phyloP scores from a whole-genome alignment of 2,329 filamentous ascomycete genomes.

The Fusarium albidum region DNA sequence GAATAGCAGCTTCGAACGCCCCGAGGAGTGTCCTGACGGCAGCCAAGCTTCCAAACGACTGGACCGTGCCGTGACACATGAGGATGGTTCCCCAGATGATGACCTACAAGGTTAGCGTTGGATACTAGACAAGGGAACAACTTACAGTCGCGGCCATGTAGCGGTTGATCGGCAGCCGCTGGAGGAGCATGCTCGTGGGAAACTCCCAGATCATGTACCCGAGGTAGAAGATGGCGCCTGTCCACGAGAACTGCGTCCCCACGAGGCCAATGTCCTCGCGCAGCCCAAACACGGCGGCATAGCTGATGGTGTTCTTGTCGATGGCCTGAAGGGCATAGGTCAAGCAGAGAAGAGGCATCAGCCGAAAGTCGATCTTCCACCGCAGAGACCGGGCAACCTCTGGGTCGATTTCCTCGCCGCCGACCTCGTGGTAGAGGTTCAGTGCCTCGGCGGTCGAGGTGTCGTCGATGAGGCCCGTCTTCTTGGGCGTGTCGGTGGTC shows the following conservation, averaged over 20 bases:
- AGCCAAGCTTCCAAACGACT: conserved; percentile 11
- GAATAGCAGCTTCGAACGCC: conserved; percentile 23
- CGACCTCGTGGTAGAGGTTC: conserved; percentile 10
- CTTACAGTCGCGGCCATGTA: conserved; percentile 27
- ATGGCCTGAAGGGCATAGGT: conserved; percentile 36
- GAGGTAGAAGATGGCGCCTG: conserved; percentile 52
- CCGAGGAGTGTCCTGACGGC: conserved; percentile 20
- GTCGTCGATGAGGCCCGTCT: conserved; percentile 6
- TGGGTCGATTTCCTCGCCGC: not conserved
- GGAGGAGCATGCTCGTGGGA: conserved; percentile 41
- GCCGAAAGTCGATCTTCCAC: conserved; percentile 32
- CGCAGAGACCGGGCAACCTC: conserved; percentile 6
- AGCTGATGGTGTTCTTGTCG: conserved; percentile 40
- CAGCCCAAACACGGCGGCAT: conserved; percentile 51
- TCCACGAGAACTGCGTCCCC: conserved; percentile 49
- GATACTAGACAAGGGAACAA: not conserved
- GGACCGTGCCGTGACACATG: conserved; percentile 19
- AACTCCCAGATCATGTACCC: conserved; percentile 48
- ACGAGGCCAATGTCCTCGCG: conserved; percentile 46
- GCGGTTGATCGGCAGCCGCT: conserved; percentile 19
- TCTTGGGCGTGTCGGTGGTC: not conserved
- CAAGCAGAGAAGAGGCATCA: conserved; percentile 37
- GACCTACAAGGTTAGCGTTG: conserved; percentile 2
- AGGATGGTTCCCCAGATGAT: conserved; percentile 18
- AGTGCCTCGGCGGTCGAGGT: conserved; percentile 12